These are phyloP conservation scores for Ajuga chamaepitys DNA, from an alignment of 257 asterid genomes.

Conservation along the genomic window DNA sequence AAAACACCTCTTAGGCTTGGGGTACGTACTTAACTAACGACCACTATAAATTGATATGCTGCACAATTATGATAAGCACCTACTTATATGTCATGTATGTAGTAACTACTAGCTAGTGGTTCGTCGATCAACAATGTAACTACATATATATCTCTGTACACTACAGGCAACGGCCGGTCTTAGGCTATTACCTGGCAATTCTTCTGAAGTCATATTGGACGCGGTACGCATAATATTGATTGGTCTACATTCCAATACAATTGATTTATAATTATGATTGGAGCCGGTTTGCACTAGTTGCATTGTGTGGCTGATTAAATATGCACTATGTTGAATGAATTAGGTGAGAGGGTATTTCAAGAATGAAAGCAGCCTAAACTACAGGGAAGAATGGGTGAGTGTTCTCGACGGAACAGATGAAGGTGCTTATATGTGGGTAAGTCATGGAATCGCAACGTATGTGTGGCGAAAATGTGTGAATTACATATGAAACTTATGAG, in stretches of 20 bases:
- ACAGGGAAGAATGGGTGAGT: constrained; percentile 47
- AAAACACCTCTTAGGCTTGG: constrained; percentile 69
- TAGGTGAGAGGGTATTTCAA: constrained; percentile 53
- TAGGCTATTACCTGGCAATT: constrained; percentile 45
- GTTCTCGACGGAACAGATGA: constrained; percentile 61
- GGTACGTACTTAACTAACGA: constrained; percentile 19
- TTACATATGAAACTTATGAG: no score
- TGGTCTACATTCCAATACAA: no score
- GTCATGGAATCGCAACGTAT: no score
- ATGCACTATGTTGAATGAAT: no score
- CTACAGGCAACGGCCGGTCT: constrained; percentile 71
- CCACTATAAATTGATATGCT: not conserved
- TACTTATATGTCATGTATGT: no score
- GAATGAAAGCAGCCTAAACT: constrained; percentile 38
- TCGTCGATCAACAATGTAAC: no score
- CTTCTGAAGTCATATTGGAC: constrained; percentile 57
- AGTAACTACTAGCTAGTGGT: no score
- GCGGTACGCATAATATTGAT: constrained; percentile 37
- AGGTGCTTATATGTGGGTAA: constrained; percentile 77
- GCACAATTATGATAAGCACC: no score
- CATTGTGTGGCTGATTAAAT: no score
- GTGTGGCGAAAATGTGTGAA: no score
- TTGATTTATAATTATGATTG: no score
- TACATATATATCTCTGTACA: not conserved
- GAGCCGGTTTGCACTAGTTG: no score